phyloP scores from a whole-genome alignment of 805 yeast genomes.

The Candida railenensis region DNA sequence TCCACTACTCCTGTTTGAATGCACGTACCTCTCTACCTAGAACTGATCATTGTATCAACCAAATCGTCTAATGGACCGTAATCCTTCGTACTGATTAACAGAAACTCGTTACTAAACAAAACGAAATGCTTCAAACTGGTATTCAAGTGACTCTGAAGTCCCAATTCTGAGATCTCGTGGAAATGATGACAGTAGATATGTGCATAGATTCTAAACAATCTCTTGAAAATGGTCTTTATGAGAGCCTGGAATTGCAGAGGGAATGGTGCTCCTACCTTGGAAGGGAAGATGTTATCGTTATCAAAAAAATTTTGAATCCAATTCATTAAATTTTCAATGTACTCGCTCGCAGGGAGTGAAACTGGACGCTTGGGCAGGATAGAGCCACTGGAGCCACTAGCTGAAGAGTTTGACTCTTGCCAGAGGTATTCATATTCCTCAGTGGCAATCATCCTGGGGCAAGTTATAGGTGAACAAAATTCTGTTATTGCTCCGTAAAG shows the following conservation, averaged over 20 bases:
- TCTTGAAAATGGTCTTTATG: slow-evolving; percentile 83
- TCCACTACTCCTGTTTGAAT: too few relatives aligned
- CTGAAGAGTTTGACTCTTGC: slow-evolving; percentile 68
- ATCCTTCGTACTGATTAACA: slow-evolving; percentile 73
- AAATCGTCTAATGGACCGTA: slow-evolving; percentile 90
- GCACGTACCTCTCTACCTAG: too few relatives aligned
- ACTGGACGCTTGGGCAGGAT: slow-evolving; percentile 63
- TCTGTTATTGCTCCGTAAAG: slow-evolving; percentile 93
- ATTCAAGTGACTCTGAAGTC: slow-evolving; percentile 87
- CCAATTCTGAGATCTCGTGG: slow-evolving; percentile 89
- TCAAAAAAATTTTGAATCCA: slow-evolving; percentile 96
- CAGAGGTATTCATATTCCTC: slow-evolving; percentile 95
- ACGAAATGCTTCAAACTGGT: slow-evolving; percentile 94
- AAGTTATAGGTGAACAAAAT: slow-evolving; percentile 90
- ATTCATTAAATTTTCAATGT: slow-evolving; percentile 87
- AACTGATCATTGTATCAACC: slow-evolving; percentile 64
- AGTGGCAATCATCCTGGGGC: slow-evolving; percentile 98
- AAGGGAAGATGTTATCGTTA: slow-evolving; percentile 86
- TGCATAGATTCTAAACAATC: slow-evolving; percentile 92
- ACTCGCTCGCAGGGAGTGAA: slow-evolving; percentile 90
- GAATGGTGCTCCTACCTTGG: slow-evolving; percentile 87
- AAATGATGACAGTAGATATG: slow-evolving; percentile 98
- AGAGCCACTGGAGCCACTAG: slow-evolving; percentile 8
- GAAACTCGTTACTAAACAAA: slow-evolving; percentile 81
- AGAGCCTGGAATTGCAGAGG: slow-evolving; percentile 78